Evolutionary conservation across 768 basidiomycete genomes (phyloP).

Genomic region (Boletus vermiculosoides): DNA sequence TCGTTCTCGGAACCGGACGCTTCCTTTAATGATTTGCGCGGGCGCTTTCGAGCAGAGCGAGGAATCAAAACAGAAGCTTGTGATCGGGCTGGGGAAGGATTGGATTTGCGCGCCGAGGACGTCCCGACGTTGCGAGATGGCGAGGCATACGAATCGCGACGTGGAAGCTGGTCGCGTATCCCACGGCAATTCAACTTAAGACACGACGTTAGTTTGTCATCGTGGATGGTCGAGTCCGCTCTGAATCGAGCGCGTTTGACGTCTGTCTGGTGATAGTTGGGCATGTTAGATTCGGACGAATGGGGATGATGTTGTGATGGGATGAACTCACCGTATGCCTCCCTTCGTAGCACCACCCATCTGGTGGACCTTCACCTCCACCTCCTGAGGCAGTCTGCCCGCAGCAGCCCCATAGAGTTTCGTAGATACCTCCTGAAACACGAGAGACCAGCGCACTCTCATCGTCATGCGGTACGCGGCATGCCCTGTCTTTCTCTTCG

Average conservation of each 20-base stretch:
- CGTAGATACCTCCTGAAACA: constrained; percentile 42
- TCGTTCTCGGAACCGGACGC: constrained; percentile 21
- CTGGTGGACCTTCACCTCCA: constrained; percentile 79
- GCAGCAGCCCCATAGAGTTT: constrained; percentile 74
- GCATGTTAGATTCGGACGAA: neutral
- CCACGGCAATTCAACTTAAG: constrained; percentile 53
- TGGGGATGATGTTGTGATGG: neutral
- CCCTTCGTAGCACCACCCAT: constrained; percentile 87
- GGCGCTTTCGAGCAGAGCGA: constrained; percentile 25
- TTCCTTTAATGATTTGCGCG: constrained; percentile 23
- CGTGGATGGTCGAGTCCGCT: constrained; percentile 60
- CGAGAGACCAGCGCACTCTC: constrained; percentile 75
- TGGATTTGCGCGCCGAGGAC: constrained; percentile 23
- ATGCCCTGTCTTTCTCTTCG: constrained; percentile 54
- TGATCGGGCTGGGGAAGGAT: constrained; percentile 26
- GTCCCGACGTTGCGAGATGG: constrained; percentile 2
- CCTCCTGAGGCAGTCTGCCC: constrained; percentile 69
- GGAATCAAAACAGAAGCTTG: constrained; percentile 9
- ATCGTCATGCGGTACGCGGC: constrained; percentile 73
- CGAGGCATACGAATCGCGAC: neutral
- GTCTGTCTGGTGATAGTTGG: constrained; percentile 50
- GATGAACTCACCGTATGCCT: constrained; percentile 55
- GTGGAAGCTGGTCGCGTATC: constrained; percentile 26
- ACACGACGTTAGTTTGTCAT: constrained; percentile 72
- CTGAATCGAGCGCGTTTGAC: constrained; percentile 75